A percentile compares a stretch with the other conserved stretches of the same genome.
phyloP scores from a whole-genome alignment of 202 grass and related monocot species.

The Panicum hallii region DNA sequence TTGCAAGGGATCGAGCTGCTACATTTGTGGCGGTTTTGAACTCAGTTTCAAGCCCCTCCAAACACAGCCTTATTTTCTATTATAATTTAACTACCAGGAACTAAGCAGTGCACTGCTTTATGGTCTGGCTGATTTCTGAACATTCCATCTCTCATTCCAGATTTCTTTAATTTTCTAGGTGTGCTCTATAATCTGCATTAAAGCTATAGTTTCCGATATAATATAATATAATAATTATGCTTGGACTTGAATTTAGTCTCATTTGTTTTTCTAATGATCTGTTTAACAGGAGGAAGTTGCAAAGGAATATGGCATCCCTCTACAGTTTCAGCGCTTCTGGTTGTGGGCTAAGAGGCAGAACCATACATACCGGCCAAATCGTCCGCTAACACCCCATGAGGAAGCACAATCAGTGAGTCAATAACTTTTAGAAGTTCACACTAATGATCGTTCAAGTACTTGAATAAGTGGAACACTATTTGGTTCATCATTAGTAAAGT shows the following conservation, averaged over 20 bases:
- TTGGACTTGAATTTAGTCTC: conserved; percentile 28
- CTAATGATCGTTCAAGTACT: conserved; percentile 1
- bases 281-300: conserved; percentile 87
- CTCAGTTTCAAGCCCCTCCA: conserved; percentile 12
- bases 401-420: conserved; percentile 83
- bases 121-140: neutral
- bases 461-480: conserved; percentile 14
- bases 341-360: conserved; percentile 99
- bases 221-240: neutral
- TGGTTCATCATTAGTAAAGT: conserved; percentile 28
- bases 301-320: conserved; percentile 89
- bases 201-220: neutral
- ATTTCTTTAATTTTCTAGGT: conserved; percentile 12
- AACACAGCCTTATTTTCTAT: conserved; percentile 13
- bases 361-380: conserved; percentile 92
- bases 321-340: conserved; percentile 95
- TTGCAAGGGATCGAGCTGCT: neutral
- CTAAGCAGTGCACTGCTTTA: neutral
- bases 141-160: neutral
- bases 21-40: conserved; percentile 22
- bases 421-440: conserved; percentile 28
- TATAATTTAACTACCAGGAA: neutral
- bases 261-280: conserved; percentile 47
- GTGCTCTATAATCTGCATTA: neutral
- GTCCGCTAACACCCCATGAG: conserved; percentile 70